phyloP scores from a whole-genome alignment of 768 basidiomycete genomes.

The Suillus subluteus region DNA sequence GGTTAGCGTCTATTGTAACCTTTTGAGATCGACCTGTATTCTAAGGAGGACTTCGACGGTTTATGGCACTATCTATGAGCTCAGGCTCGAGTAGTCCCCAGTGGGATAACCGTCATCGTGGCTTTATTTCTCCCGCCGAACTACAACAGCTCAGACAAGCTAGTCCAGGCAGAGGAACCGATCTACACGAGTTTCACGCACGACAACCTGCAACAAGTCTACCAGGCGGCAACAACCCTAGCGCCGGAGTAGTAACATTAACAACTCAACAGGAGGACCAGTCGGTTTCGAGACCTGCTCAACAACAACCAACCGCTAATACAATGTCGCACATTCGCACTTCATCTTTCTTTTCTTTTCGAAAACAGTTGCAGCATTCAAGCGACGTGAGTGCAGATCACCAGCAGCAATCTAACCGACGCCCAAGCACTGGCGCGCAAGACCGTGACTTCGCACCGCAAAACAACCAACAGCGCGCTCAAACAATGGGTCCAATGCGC shows the following conservation, averaged over 20 bases:
- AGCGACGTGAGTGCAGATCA: conserved; percentile 27
- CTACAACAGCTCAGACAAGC: conserved; percentile 39
- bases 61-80: conserved; percentile 1
- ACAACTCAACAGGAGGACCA: conserved; percentile 42
- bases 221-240: conserved; percentile 10
- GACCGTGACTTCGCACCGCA: conserved; percentile 30
- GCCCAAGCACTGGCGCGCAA: conserved; percentile 14
- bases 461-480: conserved; percentile 33
- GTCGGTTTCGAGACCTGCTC: conserved; percentile 15
- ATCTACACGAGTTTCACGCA: conserved; percentile 39
- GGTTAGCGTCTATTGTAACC: conserved; percentile 3
- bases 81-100: conserved; percentile 35
- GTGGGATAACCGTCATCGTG: conserved; percentile 39
- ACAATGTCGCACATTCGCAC: conserved; percentile 51
- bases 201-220: conserved; percentile 23
- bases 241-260: conserved; percentile 11
- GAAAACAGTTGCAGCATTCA: conserved; percentile 39
- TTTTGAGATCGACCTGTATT: conserved; percentile 1
- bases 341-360: conserved; percentile 70
- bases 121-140: conserved; percentile 37
- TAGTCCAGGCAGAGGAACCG: conserved; percentile 31
- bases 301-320: conserved; percentile 19
- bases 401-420: conserved; percentile 15
- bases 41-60: background rate
- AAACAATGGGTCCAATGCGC: conserved; percentile 32